A percentile compares a stretch with the other conserved stretches of the same genome.
Evolutionary conservation across 1,139 yeast species (phyloP).

Genomic region (Geotrichum histeridarum): DNA sequence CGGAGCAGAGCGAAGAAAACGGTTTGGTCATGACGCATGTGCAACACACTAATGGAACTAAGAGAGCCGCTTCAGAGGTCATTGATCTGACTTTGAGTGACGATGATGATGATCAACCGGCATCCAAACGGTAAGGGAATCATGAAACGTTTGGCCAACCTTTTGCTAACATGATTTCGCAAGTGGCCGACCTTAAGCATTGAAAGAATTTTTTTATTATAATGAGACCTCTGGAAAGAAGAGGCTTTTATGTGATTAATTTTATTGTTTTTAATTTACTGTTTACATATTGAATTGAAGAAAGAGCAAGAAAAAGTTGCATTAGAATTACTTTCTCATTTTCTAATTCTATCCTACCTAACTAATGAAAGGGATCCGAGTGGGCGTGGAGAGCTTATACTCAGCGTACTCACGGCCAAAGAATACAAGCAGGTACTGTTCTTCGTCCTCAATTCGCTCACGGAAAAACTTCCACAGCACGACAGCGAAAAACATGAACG

Average conservation of each 20-base stretch:
- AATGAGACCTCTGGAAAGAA: too few relatives aligned
- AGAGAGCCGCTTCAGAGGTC: slow-evolving; percentile 19
- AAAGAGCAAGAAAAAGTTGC: too few relatives aligned
- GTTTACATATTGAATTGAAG: too few relatives aligned
- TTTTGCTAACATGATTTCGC: too few relatives aligned
- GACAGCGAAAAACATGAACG: slow-evolving; percentile 44
- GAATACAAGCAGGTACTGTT: slow-evolving; percentile 54
- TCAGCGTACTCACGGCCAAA: slow-evolving; percentile 60
- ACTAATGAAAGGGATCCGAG: slow-evolving; percentile 60
- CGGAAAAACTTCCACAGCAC: slow-evolving; percentile 64
- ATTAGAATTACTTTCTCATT: neutral
- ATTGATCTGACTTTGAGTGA: slow-evolving; percentile 28
- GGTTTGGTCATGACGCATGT: neutral
- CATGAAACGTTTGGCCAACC: too few relatives aligned
- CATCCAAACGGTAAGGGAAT: neutral
- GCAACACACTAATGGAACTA: slow-evolving; percentile 1
- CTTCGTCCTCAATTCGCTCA: slow-evolving; percentile 63
- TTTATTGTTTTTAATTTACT: too few relatives aligned
- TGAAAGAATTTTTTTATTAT: too few relatives aligned
- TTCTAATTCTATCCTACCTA: slow-evolving; percentile 21
- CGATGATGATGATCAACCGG: slow-evolving; percentile 23
- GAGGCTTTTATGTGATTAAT: too few relatives aligned
- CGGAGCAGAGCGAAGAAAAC: neutral
- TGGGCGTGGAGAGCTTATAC: slow-evolving; percentile 49
- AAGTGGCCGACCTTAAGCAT: too few relatives aligned